These are phyloP conservation scores for Setaria italica DNA, from an alignment of 202 grass and related monocot genomes.

Conservation along the genomic window DNA sequence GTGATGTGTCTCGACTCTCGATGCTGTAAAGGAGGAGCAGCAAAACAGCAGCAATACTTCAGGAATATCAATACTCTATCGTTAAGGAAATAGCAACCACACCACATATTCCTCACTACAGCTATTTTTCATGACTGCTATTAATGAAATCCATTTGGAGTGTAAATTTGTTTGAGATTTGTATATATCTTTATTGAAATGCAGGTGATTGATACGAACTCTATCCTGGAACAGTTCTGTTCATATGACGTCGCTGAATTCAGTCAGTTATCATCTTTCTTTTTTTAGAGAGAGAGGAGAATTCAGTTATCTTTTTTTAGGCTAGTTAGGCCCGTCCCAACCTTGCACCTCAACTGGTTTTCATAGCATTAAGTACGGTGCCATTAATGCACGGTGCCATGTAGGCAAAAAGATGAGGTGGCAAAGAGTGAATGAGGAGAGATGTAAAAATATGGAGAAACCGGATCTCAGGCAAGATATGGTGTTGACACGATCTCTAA, in stretches of 20 bases:
- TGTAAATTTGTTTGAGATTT: slow-evolving; percentile 6
- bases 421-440: no score
- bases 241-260: background rate
- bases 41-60: background rate
- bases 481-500: no score
- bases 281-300: no score
- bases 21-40: background rate
- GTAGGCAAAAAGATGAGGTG: no score
- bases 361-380: no score
- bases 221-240: background rate
- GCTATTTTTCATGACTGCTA: background rate
- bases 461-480: no score
- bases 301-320: no score
- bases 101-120: background rate
- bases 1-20: background rate
- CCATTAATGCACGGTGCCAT: no score
- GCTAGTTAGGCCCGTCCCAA: no score
- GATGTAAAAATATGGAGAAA: no score
- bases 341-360: no score
- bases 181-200: background rate
- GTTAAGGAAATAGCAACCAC: slow-evolving; percentile 18
- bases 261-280: no score
- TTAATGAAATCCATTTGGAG: background rate
- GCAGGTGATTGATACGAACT: background rate
- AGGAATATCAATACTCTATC: background rate